phyloP scores from a whole-genome alignment of 306 rosid species.

The Morella rubra region DNA sequence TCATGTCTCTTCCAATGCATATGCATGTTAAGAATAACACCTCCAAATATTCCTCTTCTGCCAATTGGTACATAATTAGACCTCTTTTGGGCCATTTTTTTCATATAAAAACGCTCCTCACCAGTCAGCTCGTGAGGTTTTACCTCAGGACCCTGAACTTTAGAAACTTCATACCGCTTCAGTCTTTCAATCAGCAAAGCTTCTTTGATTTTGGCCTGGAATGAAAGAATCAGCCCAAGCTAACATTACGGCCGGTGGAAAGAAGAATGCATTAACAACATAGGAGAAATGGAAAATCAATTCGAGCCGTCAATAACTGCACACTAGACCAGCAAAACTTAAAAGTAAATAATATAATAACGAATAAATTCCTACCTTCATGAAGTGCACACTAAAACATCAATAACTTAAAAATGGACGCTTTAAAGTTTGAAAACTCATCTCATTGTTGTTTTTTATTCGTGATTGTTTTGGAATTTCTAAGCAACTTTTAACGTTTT shows the following conservation, averaged over 20 bases:
- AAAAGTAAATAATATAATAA: too few species aligned
- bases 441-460: too few species aligned
- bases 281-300: conserved; percentile 12
- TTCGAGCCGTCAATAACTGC: background rate
- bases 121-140: conserved; percentile 72
- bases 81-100: conserved; percentile 92
- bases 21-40: conserved; percentile 94
- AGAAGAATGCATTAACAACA: conserved; percentile 21
- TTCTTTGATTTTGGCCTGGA: conserved; percentile 85
- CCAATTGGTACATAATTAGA: conserved; percentile 91
- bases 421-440: too few species aligned
- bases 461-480: background rate
- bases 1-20: conserved; percentile 99
- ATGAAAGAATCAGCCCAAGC: conserved; percentile 9
- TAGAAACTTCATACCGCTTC: conserved; percentile 79
- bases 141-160: conserved; percentile 70
- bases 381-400: too few species aligned
- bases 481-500: background rate
- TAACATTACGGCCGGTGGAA: conserved; percentile 20
- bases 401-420: too few species aligned
- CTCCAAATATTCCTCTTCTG: conserved; percentile 90
- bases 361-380: too few species aligned
- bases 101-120: conserved; percentile 79
- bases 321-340: too few species aligned
- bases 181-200: conserved; percentile 78